phyloP scores from a whole-genome alignment of 2,329 filamentous ascomycete species.

The Xylariaceae sp. region DNA sequence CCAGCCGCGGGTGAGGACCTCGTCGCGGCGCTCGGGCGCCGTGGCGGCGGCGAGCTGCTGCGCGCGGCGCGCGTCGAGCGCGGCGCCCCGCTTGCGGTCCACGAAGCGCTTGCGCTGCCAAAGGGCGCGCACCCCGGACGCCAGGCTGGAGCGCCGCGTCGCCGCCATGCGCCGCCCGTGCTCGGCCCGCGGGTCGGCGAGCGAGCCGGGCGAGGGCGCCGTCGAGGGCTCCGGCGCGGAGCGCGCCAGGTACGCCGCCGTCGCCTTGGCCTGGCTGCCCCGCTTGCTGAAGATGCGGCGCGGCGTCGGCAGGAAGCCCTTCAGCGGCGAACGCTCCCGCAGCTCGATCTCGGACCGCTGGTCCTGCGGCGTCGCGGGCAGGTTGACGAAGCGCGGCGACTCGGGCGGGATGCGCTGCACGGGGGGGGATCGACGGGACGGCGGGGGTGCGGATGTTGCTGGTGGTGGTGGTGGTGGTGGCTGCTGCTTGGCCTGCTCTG shows the following conservation, averaged over 20 bases:
- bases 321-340: conserved; percentile 43
- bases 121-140: conserved; percentile 62
- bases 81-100: conserved; percentile 27
- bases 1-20: conserved; percentile 64
- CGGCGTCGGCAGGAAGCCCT: conserved; percentile 77
- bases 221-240: conserved; percentile 48
- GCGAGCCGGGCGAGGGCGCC: conserved; percentile 25
- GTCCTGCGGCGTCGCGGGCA: conserved; percentile 71
- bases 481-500: too few relatives aligned
- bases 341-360: conserved; percentile 28
- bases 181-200: conserved; percentile 44
- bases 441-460: conserved; percentile 34
- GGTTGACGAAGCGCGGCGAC: conserved; percentile 78
- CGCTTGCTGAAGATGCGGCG: conserved; percentile 65
- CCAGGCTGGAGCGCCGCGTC: conserved; percentile 62
- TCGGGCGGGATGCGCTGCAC: conserved; percentile 63
- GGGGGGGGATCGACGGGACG: conserved; percentile 31
- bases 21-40: conserved; percentile 66
- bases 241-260: conserved; percentile 50
- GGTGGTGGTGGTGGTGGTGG: conserved; percentile 18
- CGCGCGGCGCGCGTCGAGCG: conserved; percentile 40
- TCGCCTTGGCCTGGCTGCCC: conserved; percentile 53
- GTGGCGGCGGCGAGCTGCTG: conserved; percentile 41
- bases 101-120: conserved; percentile 53
- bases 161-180: conserved; percentile 66